Percentiles rank a stretch among this genome's conserved stretches.
phyloP scores from a whole-genome alignment of 768 basidiomycete species.

The Mycena epipterygia region DNA sequence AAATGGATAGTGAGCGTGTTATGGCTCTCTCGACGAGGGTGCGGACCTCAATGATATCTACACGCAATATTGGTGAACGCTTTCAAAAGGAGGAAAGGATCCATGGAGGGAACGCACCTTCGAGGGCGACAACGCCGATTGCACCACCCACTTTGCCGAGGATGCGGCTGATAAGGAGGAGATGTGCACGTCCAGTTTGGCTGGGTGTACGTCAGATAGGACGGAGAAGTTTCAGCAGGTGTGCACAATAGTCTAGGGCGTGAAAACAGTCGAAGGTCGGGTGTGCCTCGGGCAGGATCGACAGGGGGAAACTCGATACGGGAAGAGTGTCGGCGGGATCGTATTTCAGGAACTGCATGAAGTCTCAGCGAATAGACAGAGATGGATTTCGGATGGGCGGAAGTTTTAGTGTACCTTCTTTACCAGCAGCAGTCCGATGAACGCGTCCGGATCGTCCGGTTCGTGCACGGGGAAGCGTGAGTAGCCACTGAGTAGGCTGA shows the following conservation, averaged over 20 bases:
- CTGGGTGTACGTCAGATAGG: slow-evolving; percentile 49
- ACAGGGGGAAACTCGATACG: slow-evolving; percentile 80
- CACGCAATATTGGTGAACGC: slow-evolving; percentile 44
- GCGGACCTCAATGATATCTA: slow-evolving; percentile 81
- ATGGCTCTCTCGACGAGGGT: not conserved
- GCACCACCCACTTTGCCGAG: slow-evolving; percentile 89
- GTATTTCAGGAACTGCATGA: slow-evolving; percentile 74
- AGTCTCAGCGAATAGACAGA: too few relatives aligned
- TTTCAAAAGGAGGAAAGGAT: not conserved
- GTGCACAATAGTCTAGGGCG: slow-evolving; percentile 92
- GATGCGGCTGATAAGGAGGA: slow-evolving; percentile 84
- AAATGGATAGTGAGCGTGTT: too few relatives aligned
- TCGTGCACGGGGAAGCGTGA: slow-evolving; percentile 80
- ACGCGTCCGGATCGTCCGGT: slow-evolving; percentile 63
- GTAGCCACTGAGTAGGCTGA: slow-evolving; percentile 63
- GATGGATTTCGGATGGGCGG: too few relatives aligned
- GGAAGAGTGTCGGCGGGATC: slow-evolving; percentile 86
- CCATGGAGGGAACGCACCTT: slow-evolving; percentile 64
- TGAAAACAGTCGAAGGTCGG: slow-evolving; percentile 95
- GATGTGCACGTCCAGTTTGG: slow-evolving; percentile 95
- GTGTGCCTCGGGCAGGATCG: slow-evolving; percentile 89
- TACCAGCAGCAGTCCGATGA: slow-evolving; percentile 73
- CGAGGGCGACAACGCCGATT: slow-evolving; percentile 91
- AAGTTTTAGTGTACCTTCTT: slow-evolving; percentile 73
- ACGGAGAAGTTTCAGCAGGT: too few relatives aligned